Evolutionary conservation across 1,139 yeast species (phyloP).

Genomic region (Zhuliangozyma blackwelliae): DNA sequence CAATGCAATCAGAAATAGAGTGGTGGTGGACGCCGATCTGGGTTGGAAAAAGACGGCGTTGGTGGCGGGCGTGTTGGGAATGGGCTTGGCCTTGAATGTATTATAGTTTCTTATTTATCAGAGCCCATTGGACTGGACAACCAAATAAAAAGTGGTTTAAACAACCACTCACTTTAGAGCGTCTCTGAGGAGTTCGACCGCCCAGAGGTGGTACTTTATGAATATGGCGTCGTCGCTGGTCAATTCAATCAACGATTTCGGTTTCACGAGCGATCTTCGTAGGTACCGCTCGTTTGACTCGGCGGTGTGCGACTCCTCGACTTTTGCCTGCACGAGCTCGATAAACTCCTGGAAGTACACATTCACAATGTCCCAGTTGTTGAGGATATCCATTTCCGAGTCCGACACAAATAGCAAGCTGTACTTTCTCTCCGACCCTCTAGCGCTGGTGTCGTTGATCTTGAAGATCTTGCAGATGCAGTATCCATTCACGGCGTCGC

Average conservation of each 20-base stretch:
- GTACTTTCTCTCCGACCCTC: constrained; percentile 77
- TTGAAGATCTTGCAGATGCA: constrained; percentile 66
- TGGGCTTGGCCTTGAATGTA: constrained; percentile 15
- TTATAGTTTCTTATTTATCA: constrained; percentile 12
- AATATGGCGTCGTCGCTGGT: constrained; percentile 59
- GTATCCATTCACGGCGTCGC: constrained; percentile 65
- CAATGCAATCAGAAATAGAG: constrained; percentile 9
- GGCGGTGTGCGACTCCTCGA: constrained; percentile 22
- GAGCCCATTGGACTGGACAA: too few relatives aligned
- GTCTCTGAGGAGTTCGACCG: constrained; percentile 39
- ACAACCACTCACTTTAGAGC: neutral
- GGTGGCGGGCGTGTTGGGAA: constrained; percentile 16
- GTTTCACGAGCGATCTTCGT: constrained; percentile 49
- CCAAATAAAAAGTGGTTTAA: too few relatives aligned
- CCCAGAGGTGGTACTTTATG: constrained; percentile 65
- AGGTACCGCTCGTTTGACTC: constrained; percentile 50
- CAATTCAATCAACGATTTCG: constrained; percentile 56
- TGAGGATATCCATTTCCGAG: constrained; percentile 47
- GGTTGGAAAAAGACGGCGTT: constrained; percentile 17
- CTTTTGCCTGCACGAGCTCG: constrained; percentile 41
- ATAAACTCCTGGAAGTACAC: constrained; percentile 52
- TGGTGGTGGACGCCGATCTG: constrained; percentile 10
- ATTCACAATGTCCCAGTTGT: constrained; percentile 55
- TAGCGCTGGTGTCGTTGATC: constrained; percentile 62
- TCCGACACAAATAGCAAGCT: constrained; percentile 62